A percentile compares a stretch with the other conserved stretches of the same genome.
These are phyloP conservation scores for Boletus reticulatus DNA, from an alignment of 768 basidiomycete species.

Conservation along the genomic window DNA sequence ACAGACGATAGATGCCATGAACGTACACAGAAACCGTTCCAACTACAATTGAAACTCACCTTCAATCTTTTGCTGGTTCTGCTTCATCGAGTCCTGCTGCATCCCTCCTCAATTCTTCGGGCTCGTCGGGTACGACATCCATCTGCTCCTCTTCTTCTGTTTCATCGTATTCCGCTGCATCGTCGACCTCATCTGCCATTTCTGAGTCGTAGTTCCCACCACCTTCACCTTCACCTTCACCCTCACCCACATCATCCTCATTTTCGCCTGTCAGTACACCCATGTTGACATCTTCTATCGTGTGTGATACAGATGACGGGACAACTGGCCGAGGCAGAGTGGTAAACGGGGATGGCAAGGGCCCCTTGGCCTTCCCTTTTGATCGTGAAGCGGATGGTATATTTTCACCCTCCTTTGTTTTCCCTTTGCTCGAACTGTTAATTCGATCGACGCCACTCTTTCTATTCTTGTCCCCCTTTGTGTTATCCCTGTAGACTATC, in stretches of 20 bases:
- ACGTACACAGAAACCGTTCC: background rate
- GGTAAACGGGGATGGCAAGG: conserved; percentile 27
- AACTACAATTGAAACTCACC: conserved; percentile 1
- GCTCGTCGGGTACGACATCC: conserved; percentile 44
- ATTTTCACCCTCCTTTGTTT: conserved; percentile 32
- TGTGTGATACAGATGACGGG: conserved; percentile 29
- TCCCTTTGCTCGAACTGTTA: conserved; percentile 28
- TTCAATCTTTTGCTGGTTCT: conserved; percentile 11
- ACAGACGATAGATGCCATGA: background rate
- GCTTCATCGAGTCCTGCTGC: conserved; percentile 35
- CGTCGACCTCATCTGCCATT: conserved; percentile 28
- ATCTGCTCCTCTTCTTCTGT: conserved; percentile 41
- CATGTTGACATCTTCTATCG: conserved; percentile 25
- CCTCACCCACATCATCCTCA: conserved; percentile 32
- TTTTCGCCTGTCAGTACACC: conserved; percentile 24
- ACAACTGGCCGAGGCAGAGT: conserved; percentile 27
- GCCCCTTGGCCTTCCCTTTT: conserved; percentile 32
- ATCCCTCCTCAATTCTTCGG: conserved; percentile 42
- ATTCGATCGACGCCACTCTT: conserved; percentile 26
- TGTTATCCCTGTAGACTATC: conserved; percentile 62
- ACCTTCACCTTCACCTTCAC: conserved; percentile 30
- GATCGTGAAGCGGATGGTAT: conserved; percentile 27
- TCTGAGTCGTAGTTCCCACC: conserved; percentile 25
- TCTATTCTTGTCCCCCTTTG: conserved; percentile 58
- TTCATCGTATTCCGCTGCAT: conserved; percentile 29